Evolutionary conservation across 177 flowering plant genomes (phyloP).

Genomic region (Vitis hybrid): DNA sequence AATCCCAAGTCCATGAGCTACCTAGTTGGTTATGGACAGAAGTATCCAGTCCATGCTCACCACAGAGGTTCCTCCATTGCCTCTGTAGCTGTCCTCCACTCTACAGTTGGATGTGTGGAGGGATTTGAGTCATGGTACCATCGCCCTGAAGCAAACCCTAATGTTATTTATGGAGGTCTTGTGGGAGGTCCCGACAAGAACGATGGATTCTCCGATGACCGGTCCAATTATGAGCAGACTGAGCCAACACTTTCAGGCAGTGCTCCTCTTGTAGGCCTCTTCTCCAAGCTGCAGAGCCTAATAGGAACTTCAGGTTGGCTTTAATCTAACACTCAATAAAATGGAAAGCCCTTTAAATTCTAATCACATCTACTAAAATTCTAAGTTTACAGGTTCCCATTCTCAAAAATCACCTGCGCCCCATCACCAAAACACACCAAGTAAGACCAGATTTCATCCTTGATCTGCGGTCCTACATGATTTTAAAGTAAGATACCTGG

Average conservation of each 20-base stretch:
- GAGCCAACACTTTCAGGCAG: conserved; percentile 61
- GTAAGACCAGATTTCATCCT: conserved; percentile 5
- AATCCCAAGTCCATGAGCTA: conserved; percentile 80
- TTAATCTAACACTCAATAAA: neutral
- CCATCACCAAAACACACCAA: conserved; percentile 6
- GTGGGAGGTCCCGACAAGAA: conserved; percentile 75
- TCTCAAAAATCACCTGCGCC: conserved; percentile 8
- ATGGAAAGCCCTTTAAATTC: too few species aligned
- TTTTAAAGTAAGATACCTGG: too few species aligned
- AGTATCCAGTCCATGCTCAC: conserved; percentile 61
- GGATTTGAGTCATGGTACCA: conserved; percentile 79
- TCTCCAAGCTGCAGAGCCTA: conserved; percentile 52
- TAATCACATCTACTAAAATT: too few species aligned
- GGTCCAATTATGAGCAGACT: conserved; percentile 59
- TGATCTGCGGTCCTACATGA: neutral
- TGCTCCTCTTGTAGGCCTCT: conserved; percentile 76
- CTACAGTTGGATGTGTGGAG: conserved; percentile 49
- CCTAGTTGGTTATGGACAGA: conserved; percentile 67
- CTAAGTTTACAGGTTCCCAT: conserved; percentile 13
- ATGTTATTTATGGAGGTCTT: conserved; percentile 61
- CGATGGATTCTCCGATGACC: conserved; percentile 55
- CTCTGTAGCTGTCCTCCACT: conserved; percentile 23
- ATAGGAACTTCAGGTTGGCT: conserved; percentile 23
- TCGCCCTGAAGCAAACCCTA: conserved; percentile 49
- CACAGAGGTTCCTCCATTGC: conserved; percentile 81